Evolutionary conservation across 192 early-diverging fungal species (phyloP).

Genomic region (Coemansia sp.): DNA sequence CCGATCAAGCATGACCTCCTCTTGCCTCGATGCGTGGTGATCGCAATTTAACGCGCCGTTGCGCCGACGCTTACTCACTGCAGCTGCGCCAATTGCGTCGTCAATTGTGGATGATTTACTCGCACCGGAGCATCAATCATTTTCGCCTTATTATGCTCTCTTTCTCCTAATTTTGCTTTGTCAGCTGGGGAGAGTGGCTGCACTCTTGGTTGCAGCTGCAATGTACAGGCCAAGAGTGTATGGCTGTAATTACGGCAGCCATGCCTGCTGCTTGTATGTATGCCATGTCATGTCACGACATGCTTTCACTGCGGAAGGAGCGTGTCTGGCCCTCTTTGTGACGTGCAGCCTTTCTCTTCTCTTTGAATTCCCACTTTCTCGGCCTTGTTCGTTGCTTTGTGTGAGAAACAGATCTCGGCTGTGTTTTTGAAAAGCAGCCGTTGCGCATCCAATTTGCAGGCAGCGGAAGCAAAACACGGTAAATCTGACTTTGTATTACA

Average conservation of each 20-base stretch:
- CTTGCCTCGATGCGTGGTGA: background rate
- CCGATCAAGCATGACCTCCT: background rate
- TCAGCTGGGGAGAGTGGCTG: too few relatives aligned
- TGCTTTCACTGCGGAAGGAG: too few relatives aligned
- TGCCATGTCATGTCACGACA: conserved; percentile 3
- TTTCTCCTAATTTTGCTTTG: too few relatives aligned
- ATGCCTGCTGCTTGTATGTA: background rate
- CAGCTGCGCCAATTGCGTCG: too few relatives aligned
- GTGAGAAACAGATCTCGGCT: conserved; percentile 5
- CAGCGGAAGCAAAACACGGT: background rate
- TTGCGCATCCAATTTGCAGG: conserved; percentile 1
- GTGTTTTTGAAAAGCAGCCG: background rate
- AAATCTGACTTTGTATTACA: too few relatives aligned
- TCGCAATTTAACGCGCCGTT: background rate
- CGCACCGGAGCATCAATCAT: too few relatives aligned
- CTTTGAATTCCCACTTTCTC: background rate
- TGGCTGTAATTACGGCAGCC: too few relatives aligned
- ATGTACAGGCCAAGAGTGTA: too few relatives aligned
- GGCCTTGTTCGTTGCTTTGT: background rate
- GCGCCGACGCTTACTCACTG: conserved; percentile 3
- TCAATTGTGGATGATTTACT: too few relatives aligned
- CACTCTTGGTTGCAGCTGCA: too few relatives aligned
- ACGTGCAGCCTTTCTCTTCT: background rate
- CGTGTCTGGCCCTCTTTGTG: background rate
- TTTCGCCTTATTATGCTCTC: too few relatives aligned